These are phyloP conservation scores for Fusarium secorum DNA, from an alignment of 2,329 filamentous ascomycete genomes.

Conservation along the genomic window DNA sequence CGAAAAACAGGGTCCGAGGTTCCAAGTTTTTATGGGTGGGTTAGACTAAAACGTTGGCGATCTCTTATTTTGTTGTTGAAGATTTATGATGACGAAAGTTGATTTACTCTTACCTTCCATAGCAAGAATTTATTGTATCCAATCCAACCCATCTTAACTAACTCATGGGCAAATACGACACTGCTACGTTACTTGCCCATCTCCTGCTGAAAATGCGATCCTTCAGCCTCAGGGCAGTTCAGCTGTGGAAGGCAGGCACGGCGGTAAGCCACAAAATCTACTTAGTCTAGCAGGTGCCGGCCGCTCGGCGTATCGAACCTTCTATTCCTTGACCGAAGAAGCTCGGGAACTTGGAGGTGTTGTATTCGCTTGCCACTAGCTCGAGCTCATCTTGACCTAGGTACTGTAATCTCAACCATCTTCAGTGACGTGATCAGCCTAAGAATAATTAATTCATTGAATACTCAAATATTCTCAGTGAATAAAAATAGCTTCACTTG, in stretches of 20 bases:
- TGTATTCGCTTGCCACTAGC: conserved; percentile 27
- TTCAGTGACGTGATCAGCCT: neutral
- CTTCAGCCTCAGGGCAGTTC: conserved; percentile 22
- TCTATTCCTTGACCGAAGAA: conserved; percentile 22
- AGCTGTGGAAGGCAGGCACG: neutral
- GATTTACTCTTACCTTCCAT: neutral
- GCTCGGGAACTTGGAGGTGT: neutral
- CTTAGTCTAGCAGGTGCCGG: neutral
- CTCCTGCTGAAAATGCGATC: conserved; percentile 2
- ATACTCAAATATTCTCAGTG: neutral
- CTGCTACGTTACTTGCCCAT: neutral
- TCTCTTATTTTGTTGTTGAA: conserved; percentile 11
- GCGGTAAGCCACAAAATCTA: conserved; percentile 20
- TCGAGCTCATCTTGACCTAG: neutral
- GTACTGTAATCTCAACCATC: neutral
- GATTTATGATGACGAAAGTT: conserved; percentile 13
- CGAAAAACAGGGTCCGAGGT: neutral
- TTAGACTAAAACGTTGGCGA: neutral
- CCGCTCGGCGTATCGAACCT: conserved; percentile 5
- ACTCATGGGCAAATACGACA: conserved; percentile 1
- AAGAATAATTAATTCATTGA: neutral
- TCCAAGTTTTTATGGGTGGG: neutral
- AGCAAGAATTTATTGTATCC: neutral
- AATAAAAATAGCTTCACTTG: neutral
- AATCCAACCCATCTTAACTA: neutral